These are phyloP conservation scores for Colletotrichum plurivorum DNA, from an alignment of 2,329 filamentous ascomycete genomes.

Conservation along the genomic window DNA sequence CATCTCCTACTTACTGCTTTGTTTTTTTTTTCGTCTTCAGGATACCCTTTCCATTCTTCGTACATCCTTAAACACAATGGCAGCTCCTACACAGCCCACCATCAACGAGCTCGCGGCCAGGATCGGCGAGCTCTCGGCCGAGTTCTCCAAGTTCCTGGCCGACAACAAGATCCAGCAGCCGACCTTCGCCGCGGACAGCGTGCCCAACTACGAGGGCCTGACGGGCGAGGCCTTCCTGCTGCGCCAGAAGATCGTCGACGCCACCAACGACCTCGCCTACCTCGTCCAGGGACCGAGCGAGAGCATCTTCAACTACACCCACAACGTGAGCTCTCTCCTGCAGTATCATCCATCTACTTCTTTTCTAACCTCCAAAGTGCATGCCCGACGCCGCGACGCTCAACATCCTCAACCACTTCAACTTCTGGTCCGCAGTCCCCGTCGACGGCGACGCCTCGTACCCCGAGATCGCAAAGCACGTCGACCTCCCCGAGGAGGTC, in stretches of 20 bases:
- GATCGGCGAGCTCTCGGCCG: constrained; percentile 59
- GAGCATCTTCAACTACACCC: constrained; percentile 62
- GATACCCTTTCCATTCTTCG: constrained; percentile 35
- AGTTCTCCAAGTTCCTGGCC: constrained; percentile 56
- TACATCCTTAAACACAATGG: constrained; percentile 44
- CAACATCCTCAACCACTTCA: constrained; percentile 65
- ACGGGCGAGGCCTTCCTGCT: constrained; percentile 59
- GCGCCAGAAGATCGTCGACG: constrained; percentile 60
- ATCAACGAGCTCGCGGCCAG: constrained; percentile 60
- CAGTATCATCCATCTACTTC: neutral
- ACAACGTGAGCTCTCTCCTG: constrained; percentile 49
- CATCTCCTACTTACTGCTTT: neutral
- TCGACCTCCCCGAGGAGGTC: constrained; percentile 55
- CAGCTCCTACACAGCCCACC: constrained; percentile 49
- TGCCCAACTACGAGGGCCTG: constrained; percentile 57
- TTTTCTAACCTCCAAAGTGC: constrained; percentile 45
- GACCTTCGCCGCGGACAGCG: constrained; percentile 60
- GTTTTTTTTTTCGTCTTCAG: constrained; percentile 10
- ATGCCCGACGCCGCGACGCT: constrained; percentile 60
- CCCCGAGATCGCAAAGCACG: constrained; percentile 54
- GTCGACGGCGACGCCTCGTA: constrained; percentile 60
- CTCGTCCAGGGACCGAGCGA: constrained; percentile 64
- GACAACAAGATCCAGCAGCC: constrained; percentile 59
- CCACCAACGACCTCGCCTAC: constrained; percentile 61
- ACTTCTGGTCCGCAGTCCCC: constrained; percentile 67